A percentile compares a stretch with the other conserved stretches of the same genome.
Conservation (phyloP, 2,329 filamentous ascomycete species). For the Hypomyces rosellus region DNA sequence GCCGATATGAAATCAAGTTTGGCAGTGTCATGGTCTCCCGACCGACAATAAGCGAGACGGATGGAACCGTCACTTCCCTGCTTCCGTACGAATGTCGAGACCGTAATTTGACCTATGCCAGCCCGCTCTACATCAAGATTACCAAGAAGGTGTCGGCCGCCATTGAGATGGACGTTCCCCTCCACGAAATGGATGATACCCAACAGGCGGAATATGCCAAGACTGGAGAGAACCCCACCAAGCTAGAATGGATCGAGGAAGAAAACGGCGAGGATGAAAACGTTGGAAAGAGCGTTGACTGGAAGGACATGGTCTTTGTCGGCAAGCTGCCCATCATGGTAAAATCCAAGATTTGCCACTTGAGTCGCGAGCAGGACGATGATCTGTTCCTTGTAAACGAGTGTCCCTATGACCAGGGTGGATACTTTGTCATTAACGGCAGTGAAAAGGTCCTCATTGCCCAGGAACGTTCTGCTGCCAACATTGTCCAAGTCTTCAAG, state of each 20-base stretch:
- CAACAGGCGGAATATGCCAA: slow-evolving; percentile 49
- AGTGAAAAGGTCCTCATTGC: slow-evolving; percentile 98
- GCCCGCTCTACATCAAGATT: slow-evolving; percentile 84
- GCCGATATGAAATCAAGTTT: slow-evolving; percentile 93
- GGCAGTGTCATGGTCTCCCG: slow-evolving; percentile 83
- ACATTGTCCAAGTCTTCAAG: slow-evolving; percentile 98
- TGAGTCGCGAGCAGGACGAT: slow-evolving; percentile 77
- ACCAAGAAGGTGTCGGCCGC: slow-evolving; percentile 79
- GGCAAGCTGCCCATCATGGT: slow-evolving; percentile 97
- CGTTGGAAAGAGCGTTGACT: slow-evolving; percentile 45
- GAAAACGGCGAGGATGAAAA: slow-evolving; percentile 46
- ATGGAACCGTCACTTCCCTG: slow-evolving; percentile 78
- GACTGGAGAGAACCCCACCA: slow-evolving; percentile 53
- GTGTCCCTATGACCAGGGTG: slow-evolving; percentile 95
- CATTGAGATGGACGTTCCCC: slow-evolving; percentile 62
- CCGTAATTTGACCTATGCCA: slow-evolving; percentile 92
- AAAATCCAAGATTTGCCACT: slow-evolving; percentile 90
- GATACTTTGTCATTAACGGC: slow-evolving; percentile 99
- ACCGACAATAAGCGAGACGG: slow-evolving; percentile 87
- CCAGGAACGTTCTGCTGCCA: slow-evolving; percentile 93
- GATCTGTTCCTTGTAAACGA: slow-evolving; percentile 89
- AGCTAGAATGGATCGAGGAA: slow-evolving; percentile 56
- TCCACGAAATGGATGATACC: slow-evolving; percentile 63
- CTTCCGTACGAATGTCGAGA: slow-evolving; percentile 92
- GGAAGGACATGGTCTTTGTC: slow-evolving; percentile 75